These are phyloP conservation scores for Ophidiomyces ophidiicola DNA, from an alignment of 2,329 filamentous ascomycete species.

Conservation along the genomic window DNA sequence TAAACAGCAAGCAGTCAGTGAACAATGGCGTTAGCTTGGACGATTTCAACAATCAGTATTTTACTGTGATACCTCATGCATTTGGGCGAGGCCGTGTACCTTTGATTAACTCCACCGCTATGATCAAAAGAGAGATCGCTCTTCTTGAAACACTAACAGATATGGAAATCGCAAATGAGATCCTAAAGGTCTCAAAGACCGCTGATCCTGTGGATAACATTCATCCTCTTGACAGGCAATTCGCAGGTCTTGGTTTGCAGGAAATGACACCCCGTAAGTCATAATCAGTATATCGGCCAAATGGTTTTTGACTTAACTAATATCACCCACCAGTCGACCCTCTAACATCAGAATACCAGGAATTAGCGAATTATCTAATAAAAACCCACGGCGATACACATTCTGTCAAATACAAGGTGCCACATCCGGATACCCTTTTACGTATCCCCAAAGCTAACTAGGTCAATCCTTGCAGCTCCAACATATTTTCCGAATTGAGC, in stretches of 20 bases:
- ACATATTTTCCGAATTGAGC: conserved; percentile 72
- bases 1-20: conserved; percentile 33
- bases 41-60: conserved; percentile 66
- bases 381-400: conserved; percentile 59
- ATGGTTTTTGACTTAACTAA: conserved; percentile 1
- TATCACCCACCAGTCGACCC: conserved; percentile 37
- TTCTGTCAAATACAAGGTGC: conserved; percentile 30
- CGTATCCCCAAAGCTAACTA: conserved; percentile 7
- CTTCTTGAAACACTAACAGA: conserved; percentile 69
- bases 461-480: conserved; percentile 35
- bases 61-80: conserved; percentile 67
- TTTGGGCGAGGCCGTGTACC: conserved; percentile 66
- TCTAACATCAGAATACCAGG: conserved; percentile 48
- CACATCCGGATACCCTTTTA: not conserved
- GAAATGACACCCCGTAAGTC: conserved; percentile 58
- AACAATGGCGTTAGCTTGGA: conserved; percentile 39
- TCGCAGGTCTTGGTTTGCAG: conserved; percentile 54
- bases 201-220: conserved; percentile 37
- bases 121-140: conserved; percentile 64
- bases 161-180: conserved; percentile 68
- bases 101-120: conserved; percentile 44
- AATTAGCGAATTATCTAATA: conserved; percentile 55
- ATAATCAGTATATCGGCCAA: too few species aligned
- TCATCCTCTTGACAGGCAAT: conserved; percentile 60
- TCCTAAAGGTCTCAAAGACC: conserved; percentile 57